Evolutionary conservation across 192 early-diverging fungal genomes (phyloP).

Genomic region (Ambispora gerdemannii): DNA sequence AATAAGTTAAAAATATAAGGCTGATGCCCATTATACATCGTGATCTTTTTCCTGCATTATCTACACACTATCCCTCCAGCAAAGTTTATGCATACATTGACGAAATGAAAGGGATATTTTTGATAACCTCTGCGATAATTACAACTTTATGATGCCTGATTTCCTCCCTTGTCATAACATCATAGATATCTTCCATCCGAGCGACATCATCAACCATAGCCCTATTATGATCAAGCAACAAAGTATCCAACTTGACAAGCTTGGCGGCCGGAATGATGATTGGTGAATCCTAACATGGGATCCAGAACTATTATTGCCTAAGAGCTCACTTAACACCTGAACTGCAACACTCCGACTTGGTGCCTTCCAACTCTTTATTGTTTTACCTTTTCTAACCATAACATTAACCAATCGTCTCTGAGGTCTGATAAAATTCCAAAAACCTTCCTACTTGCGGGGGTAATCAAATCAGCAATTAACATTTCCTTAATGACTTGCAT

Average conservation of each 20-base stretch:
- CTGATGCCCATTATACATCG: too few species aligned
- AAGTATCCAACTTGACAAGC: constrained; percentile 15
- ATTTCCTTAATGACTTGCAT: constrained; percentile 16
- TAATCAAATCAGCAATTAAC: constrained; percentile 20
- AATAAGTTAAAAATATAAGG: too few species aligned
- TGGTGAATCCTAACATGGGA: not conserved
- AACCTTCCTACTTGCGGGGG: not conserved
- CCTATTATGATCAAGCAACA: not conserved
- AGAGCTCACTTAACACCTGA: constrained; percentile 11
- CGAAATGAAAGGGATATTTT: constrained; percentile 1
- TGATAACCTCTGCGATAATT: constrained; percentile 5
- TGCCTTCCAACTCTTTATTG: constrained; percentile 19
- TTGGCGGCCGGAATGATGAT: constrained; percentile 9
- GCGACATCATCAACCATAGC: too few species aligned
- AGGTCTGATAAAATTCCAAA: constrained; percentile 27
- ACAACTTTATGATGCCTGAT: constrained; percentile 16
- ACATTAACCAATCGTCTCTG: constrained; percentile 7
- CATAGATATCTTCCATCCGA: too few species aligned
- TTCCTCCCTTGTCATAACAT: constrained; percentile 18
- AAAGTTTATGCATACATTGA: too few species aligned
- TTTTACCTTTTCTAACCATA: not conserved
- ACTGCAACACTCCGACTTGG: constrained; percentile 15
- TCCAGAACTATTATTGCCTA: not conserved
- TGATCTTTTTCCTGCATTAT: too few species aligned
- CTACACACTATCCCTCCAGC: too few species aligned